Evolutionary conservation across 768 basidiomycete species (phyloP).

Genomic region (Dacryopinax primogenitus): DNA sequence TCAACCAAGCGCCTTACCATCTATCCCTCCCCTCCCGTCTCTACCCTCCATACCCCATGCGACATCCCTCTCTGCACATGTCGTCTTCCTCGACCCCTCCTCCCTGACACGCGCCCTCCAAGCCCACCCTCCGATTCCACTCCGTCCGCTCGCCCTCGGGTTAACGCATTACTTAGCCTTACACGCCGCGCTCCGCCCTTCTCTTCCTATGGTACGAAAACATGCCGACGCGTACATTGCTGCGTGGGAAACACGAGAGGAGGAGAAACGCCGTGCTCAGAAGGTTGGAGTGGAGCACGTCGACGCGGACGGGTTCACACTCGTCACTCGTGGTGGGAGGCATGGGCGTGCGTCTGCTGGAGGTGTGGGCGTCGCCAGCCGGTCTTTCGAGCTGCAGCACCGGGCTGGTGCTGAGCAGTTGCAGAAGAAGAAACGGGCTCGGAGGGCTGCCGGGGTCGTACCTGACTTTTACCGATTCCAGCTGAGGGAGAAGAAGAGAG

Average conservation of each 20-base stretch:
- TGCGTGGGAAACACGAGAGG: constrained; percentile 48
- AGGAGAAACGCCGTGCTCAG: constrained; percentile 49
- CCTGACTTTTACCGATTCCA: constrained; percentile 79
- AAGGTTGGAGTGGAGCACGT: constrained; percentile 77
- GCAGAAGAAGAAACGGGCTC: constrained; percentile 44
- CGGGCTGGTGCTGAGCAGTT: background rate
- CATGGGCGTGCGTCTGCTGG: constrained; percentile 83
- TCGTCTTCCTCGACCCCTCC: constrained; percentile 57
- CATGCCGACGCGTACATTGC: constrained; percentile 71
- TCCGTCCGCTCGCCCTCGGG: constrained; percentile 48
- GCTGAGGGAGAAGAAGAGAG: constrained; percentile 74
- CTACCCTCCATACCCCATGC: constrained; percentile 39
- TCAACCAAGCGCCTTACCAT: constrained; percentile 30
- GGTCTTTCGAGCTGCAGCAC: constrained; percentile 35
- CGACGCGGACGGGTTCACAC: constrained; percentile 89
- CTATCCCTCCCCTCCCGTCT: constrained; percentile 49
- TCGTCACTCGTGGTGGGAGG: constrained; percentile 83
- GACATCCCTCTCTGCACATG: constrained; percentile 57
- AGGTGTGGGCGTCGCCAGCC: constrained; percentile 52
- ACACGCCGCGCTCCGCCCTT: constrained; percentile 58
- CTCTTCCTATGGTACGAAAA: constrained; percentile 55
- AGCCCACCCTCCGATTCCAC: constrained; percentile 39
- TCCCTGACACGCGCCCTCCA: constrained; percentile 55
- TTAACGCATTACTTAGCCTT: constrained; percentile 55
- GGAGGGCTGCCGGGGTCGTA: constrained; percentile 17